Percentiles rank a stretch among this genome's conserved stretches.
Evolutionary conservation across 306 rosid species (phyloP).

Genomic region (Vigna trinervia): DNA sequence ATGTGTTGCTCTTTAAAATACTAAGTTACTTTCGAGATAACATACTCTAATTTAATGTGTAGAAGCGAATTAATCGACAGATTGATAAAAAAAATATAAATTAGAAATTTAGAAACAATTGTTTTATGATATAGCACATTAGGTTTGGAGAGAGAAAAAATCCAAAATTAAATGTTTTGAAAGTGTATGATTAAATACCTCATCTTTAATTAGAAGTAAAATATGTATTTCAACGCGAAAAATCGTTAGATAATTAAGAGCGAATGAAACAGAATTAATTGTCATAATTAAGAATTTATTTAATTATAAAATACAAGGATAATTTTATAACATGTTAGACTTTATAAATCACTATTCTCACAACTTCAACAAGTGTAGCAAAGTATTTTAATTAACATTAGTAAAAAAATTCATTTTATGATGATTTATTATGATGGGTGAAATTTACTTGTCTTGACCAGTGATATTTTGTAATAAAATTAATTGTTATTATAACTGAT

Average conservation of each 20-base stretch:
- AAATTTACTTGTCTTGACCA: no score
- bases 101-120: background rate
- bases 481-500: no score
- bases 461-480: no score
- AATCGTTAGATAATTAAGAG: background rate
- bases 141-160: background rate
- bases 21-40: background rate
- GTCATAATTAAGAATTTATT: background rate
- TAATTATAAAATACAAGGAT: background rate
- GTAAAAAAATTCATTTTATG: no score
- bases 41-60: background rate
- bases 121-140: background rate
- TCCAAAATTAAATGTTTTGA: background rate
- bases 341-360: background rate
- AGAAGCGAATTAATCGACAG: background rate
- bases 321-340: background rate
- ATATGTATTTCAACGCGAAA: background rate
- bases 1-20: background rate
- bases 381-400: background rate
- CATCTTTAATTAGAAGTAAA: background rate
- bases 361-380: background rate
- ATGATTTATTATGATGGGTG: no score
- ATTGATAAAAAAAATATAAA: background rate
- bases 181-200: background rate
- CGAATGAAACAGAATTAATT: background rate